Evolutionary conservation across 2,329 filamentous ascomycete genomes (phyloP).

Genomic region (Colletotrichum limetticola): DNA sequence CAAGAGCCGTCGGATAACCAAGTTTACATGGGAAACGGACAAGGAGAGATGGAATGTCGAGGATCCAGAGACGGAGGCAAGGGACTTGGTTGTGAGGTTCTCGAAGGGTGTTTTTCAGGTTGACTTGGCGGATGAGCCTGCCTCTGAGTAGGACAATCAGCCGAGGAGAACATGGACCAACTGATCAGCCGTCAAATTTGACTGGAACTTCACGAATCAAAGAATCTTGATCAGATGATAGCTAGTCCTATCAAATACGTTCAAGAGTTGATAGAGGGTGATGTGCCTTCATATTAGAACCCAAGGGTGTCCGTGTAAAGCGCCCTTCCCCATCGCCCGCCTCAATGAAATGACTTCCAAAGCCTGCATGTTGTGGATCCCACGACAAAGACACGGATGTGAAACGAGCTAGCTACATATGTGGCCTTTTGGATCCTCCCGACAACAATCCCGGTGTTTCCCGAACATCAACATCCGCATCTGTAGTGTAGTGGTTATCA

Average conservation of each 20-base stretch:
- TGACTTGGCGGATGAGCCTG: neutral
- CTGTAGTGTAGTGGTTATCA: conserved; percentile 25
- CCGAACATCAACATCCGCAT: neutral
- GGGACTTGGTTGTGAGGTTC: neutral
- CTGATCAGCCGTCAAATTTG: neutral
- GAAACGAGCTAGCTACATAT: neutral
- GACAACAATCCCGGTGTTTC: neutral
- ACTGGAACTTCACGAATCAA: neutral
- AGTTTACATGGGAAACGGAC: neutral
- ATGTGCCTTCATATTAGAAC: no score
- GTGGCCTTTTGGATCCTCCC: rapidly evolving
- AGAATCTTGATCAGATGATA: neutral
- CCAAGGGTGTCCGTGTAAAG: no score
- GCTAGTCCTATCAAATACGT: no score
- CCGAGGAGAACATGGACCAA: neutral
- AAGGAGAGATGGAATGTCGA: neutral
- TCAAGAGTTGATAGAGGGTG: no score
- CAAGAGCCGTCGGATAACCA: neutral
- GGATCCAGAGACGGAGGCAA: neutral
- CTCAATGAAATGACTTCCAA: neutral
- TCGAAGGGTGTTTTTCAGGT: neutral
- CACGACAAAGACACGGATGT: neutral
- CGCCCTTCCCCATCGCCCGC: no score
- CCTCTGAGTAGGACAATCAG: neutral
- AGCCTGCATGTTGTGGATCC: neutral